Evolutionary conservation across 2,329 filamentous ascomycete species (phyloP), one percentile per base, ranked within the genome.

Genomic region (Venturia oleaginea): DNA sequence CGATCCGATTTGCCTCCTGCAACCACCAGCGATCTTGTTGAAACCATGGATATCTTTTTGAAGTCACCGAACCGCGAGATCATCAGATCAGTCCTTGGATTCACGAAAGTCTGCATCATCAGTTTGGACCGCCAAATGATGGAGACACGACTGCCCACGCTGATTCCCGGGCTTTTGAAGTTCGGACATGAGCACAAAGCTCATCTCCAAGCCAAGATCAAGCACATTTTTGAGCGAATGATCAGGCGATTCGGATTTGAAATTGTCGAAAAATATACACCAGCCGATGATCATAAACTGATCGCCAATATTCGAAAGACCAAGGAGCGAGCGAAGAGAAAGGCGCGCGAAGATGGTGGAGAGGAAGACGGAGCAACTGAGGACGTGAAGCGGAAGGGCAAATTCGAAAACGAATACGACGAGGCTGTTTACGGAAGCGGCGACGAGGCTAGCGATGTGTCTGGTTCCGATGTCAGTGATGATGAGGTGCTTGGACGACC

Each of bases 151-250:
- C 84, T 99, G 42, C 79, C 82, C 38, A 86, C 86, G 0, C 82
- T 99, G 59, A 84, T 99, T 2, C 91, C 92, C 3, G 96, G 96
- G 75, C 81, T 97, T 24, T 91, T 97, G 81, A 86, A 92, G 51
- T 99, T 94, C 93, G 92, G 90, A 73, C 91, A 97, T 76, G 94
- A 99, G 77, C 95, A 99, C 81, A 97, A 97, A 79, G 92, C 92
- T 15, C 92, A 96, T 74, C 94, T 99, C 79, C 91, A 93, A 72
- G 88, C 90, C 61, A 99, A 97, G 80, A 92, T 99, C 69, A 97
- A 97, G 85, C 92, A 97, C 73, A 97, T 99, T 68, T 80, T 99
- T 19, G 94, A 99, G 78, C 86, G 94, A 62, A 91, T 97, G 83
- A 89, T 97, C 27, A 86, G 93, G 59, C 86, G 93, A 65, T 97